Base-by-base conservation (phyloP, 2,329 filamentous ascomycete species). In the Ophiostoma perfectum region DNA sequence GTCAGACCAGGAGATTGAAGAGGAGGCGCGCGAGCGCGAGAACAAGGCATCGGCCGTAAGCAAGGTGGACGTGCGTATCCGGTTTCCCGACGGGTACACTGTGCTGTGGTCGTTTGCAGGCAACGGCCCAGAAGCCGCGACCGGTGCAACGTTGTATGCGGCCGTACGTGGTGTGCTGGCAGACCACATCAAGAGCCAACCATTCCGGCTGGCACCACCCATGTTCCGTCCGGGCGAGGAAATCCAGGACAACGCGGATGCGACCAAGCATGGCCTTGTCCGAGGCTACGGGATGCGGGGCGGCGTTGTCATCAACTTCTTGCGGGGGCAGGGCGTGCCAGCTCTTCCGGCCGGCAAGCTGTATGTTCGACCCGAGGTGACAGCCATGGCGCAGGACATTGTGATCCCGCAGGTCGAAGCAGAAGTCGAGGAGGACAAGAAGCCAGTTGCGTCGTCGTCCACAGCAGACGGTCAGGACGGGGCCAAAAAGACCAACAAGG, bases 11-110 rank as follows among this genome's bases (percentile, higher is more conserved):
- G 94, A 98, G 76, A 81, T 96, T 11, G 89, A 88, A 47, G 88
- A 88, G 38, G 87, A 88, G 72, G 88, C 87, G 45, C 82, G 85
- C 5, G 88, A 86, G 36, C 87, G 89, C 66, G 84, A 86, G 64
- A 87, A 88, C 42, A 88, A 83, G 71, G 80, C 93, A 1, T 84
- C 88, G 5, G 83, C 85, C 5, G 83, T 93, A 70, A 86, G 85
- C 66, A 85, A 86, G 44, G 85, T 96, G 44, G 84, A 87, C 41
- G 83, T 98, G 71, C 92, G 91, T 72, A 85, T 97, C 65, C 90
- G 93, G 39, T 93, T 97, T 73, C 94, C 94, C 0, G 93, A 98
- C 76, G 91, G 93, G 73, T 90, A 88, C 69, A 88, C 89, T 67
- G 86, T 93, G 44, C 86, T 92, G 66, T 89, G 89, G 79, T 84